Evolutionary conservation across 2,329 filamentous ascomycete genomes (phyloP), one percentile per base, ranked within the genome.

Genomic region (Fusarium phyllophilum): DNA sequence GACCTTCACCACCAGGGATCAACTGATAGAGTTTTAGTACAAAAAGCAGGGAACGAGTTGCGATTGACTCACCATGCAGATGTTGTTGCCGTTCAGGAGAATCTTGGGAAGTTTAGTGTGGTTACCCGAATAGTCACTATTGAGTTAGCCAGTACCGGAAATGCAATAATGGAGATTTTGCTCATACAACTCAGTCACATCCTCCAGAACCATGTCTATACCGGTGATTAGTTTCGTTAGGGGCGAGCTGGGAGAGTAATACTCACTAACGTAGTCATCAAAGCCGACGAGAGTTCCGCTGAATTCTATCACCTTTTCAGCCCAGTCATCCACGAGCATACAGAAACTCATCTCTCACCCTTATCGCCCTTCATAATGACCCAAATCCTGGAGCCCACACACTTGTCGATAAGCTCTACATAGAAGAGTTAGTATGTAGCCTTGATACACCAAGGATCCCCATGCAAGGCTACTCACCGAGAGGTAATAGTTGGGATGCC

Each of bases 321-420:
- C 55, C 38, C 46, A 59, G 39, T 29, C 38, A 49, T 46, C 22
- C 22, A 54, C 36, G 15, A 17, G 41, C 60, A 18, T 58, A 48
- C 34, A 38, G 58, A 46, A 9, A 45, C 56, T 58, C 39, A 57
- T 20, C 72, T 42, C 34, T 42, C 34, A 97, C 96, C 96, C 87
- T 98, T 98, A 82, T 98, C 96, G 76, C 95, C 94, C 85, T 99
- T 99, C 96, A 99, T 99, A 79, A 99, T 91, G 73, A 99, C 95
- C 95, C 96, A 98, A 83, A 99, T 98, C 79, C 93, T 93, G 62
- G 95, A 98, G 71, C 96, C 96, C 75, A 99, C 95, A 82, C 96
- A 99, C 85, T 98, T 98, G 87, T 99, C 96, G 83, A 99, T 98
- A 81, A 99, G 91, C 85, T 99, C 96, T 97, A 80, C 24, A 15